Percentiles rank a stretch among this genome's conserved stretches.
Evolutionary conservation across 1,139 yeast species (phyloP).

Genomic region (Saccharomyces hybrid): DNA sequence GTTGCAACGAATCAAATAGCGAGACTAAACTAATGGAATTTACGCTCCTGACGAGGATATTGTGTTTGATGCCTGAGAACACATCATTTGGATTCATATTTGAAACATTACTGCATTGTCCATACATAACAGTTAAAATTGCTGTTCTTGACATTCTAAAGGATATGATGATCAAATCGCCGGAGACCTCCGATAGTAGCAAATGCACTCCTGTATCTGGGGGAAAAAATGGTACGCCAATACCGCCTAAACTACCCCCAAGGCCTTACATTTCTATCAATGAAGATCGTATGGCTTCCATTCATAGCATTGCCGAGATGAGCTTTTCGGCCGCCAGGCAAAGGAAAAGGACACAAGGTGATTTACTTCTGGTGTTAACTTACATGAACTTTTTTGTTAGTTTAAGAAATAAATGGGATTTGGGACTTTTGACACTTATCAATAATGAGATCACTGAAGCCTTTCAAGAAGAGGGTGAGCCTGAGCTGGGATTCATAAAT

Average conservation of each 20-base stretch:
- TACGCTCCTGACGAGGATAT: slow-evolving; percentile 47
- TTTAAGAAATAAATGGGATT: slow-evolving; percentile 25
- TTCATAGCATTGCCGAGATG: slow-evolving; percentile 25
- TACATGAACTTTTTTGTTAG: slow-evolving; percentile 24
- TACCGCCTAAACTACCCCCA: slow-evolving; percentile 21
- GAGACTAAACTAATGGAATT: slow-evolving; percentile 29
- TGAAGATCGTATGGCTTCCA: slow-evolving; percentile 27
- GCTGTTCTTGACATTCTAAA: slow-evolving; percentile 60
- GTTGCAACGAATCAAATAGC: slow-evolving; percentile 30
- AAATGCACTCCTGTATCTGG: too few species aligned
- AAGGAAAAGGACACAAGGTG: slow-evolving; percentile 7
- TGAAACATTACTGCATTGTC: slow-evolving; percentile 63
- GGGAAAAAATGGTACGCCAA: too few species aligned
- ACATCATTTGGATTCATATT: slow-evolving; percentile 51
- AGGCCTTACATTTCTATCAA: slow-evolving; percentile 22
- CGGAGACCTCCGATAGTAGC: slow-evolving; percentile 1
- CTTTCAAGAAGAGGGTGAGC: slow-evolving; percentile 10
- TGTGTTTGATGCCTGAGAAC: slow-evolving; percentile 50
- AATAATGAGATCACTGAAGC: slow-evolving; percentile 11
- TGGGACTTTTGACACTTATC: slow-evolving; percentile 12
- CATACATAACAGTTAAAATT: slow-evolving; percentile 51
- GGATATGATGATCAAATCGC: slow-evolving; percentile 42
- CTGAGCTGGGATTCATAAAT: slow-evolving; percentile 24
- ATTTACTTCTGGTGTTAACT: slow-evolving; percentile 15
- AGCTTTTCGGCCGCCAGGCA: slow-evolving; percentile 11